Percentiles rank a stretch among this genome's conserved stretches.
Conservation (phyloP, 345 rosid genomes). For the Camelina laxa region DNA sequence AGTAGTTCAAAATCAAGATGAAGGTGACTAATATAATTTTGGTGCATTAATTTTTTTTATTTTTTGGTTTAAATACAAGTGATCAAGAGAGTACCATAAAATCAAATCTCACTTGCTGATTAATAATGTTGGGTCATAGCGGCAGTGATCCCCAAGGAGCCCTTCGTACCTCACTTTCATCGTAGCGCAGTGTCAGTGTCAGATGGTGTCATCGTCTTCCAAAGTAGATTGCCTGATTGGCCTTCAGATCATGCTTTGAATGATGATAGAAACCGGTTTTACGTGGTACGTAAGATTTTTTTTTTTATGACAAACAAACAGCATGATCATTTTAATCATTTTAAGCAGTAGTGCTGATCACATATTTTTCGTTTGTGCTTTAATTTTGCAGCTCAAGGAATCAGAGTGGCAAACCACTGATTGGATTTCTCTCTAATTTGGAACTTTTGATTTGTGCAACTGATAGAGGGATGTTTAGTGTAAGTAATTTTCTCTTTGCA, state of each 20-base stretch:
- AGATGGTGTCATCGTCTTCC: neutral
- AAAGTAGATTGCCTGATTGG: conserved; percentile 9
- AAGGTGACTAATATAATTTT: neutral
- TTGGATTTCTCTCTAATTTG: conserved; percentile 10
- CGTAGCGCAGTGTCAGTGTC: neutral
- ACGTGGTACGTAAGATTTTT: neutral
- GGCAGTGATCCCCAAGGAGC: neutral
- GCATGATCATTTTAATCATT: neutral
- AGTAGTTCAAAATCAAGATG: neutral
- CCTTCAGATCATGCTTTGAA: neutral
- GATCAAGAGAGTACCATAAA: no score
- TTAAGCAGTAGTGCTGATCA: neutral
- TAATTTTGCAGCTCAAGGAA: neutral
- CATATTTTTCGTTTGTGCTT: neutral
- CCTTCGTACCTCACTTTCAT: conserved; percentile 10
- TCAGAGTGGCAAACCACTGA: neutral
- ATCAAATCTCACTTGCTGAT: no score
- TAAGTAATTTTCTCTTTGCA: neutral
- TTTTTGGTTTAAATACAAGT: neutral
- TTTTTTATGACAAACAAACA: neutral
- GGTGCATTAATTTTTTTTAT: neutral
- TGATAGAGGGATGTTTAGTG: neutral
- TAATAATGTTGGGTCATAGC: neutral
- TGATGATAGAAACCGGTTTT: neutral
- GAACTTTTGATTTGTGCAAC: neutral